phyloP scores from a whole-genome alignment of 2,329 filamentous ascomycete species.

The Ophiocordyceps robertsii region DNA sequence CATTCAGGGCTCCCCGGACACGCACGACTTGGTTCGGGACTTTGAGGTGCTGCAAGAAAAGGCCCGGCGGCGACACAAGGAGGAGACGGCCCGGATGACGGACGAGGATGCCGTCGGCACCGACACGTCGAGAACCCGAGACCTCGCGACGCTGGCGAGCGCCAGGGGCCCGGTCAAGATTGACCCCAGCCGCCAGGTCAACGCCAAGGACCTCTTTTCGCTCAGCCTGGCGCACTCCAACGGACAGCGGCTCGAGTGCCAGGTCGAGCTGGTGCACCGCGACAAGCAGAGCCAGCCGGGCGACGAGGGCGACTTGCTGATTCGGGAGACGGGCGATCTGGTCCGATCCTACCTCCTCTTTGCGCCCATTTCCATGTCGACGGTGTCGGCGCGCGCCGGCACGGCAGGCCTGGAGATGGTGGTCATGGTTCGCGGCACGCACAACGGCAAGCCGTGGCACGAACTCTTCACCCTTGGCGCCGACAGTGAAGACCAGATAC shows the following conservation, averaged over 20 bases:
- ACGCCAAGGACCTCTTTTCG: conserved; percentile 80
- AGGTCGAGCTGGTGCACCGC: conserved; percentile 73
- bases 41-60: conserved; percentile 66
- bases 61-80: conserved; percentile 49
- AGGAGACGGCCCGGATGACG: conserved; percentile 58
- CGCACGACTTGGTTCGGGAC: conserved; percentile 23
- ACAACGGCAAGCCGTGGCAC: conserved; percentile 59
- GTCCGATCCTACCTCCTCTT: conserved; percentile 74
- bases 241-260: conserved; percentile 79
- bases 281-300: conserved; percentile 59
- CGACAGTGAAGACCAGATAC: conserved; percentile 61
- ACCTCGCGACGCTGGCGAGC: conserved; percentile 63
- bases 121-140: conserved; percentile 66
- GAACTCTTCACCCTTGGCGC: conserved; percentile 70
- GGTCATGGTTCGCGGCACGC: conserved; percentile 69
- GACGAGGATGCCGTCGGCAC: conserved; percentile 81
- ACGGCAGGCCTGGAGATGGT: conserved; percentile 59
- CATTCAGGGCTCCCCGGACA: conserved; percentile 33
- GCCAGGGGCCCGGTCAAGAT: conserved; percentile 53
- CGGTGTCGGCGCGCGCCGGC: conserved; percentile 69
- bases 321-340: conserved; percentile 73
- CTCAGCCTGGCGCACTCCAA: conserved; percentile 77
- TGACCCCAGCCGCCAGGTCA: conserved; percentile 68
- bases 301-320: conserved; percentile 70
- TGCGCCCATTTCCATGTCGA: conserved; percentile 62